phyloP scores from a whole-genome alignment of 2,329 filamentous ascomycete genomes.

The Fusarium sp. region DNA sequence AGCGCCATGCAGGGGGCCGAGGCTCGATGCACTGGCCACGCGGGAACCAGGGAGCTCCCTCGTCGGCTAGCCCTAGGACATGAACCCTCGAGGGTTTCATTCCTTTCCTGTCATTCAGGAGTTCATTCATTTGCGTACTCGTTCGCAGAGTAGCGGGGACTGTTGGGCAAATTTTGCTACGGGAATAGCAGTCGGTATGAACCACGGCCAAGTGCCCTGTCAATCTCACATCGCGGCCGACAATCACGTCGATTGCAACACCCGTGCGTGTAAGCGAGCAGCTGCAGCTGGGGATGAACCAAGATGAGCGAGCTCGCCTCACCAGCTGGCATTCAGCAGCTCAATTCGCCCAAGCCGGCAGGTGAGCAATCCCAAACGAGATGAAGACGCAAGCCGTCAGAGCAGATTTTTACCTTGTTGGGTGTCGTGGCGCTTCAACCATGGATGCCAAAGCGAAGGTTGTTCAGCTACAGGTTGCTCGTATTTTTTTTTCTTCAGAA shows the following conservation, averaged over 20 bases:
- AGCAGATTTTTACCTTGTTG: conserved; percentile 21
- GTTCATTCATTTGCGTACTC: conserved; percentile 9
- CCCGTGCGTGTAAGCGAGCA: conserved; percentile 20
- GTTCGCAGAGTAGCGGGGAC: conserved; percentile 1
- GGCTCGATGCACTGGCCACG: conserved; percentile 36
- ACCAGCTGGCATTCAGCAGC: conserved; percentile 18
- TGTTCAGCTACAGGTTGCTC: conserved; percentile 17
- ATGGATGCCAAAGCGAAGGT: conserved; percentile 15
- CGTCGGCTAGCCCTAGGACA: conserved; percentile 32
- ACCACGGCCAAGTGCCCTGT: conserved; percentile 3
- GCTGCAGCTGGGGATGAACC: conserved; percentile 10
- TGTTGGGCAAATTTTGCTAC: not conserved
- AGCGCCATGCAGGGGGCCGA: conserved; percentile 19
- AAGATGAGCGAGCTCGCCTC: conserved; percentile 21
- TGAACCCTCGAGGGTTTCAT: conserved; percentile 19
- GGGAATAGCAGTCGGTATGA: not conserved
- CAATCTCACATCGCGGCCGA: conserved; percentile 31
- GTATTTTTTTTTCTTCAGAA: not conserved
- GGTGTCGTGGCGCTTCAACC: conserved; percentile 17
- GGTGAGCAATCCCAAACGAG: conserved; percentile 35
- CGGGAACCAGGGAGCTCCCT: conserved; percentile 39
- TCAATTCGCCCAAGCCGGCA: conserved; percentile 31
- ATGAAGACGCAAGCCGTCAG: conserved; percentile 22
- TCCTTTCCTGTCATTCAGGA: conserved; percentile 23
- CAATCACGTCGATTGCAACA: conserved; percentile 11